Conservation (phyloP, 2,329 filamentous ascomycete species). For the Ophidiomyces ophidiicola region DNA sequence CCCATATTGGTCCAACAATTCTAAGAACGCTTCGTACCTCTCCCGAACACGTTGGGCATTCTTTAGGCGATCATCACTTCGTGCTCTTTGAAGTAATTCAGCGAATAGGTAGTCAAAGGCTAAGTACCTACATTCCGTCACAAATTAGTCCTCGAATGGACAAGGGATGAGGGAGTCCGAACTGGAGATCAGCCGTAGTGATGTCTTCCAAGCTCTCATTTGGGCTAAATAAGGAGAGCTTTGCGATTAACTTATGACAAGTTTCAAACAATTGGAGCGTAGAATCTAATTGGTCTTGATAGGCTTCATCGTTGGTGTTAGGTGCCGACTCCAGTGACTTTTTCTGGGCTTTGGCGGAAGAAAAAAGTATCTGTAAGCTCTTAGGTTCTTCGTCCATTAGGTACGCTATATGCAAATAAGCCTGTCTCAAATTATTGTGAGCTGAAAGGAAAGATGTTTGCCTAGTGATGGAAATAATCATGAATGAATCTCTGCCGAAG, state of each 20-base stretch:
- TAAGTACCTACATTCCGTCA: conserved; percentile 48
- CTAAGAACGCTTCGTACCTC: conserved; percentile 67
- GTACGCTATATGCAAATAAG: not conserved
- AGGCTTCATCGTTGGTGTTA: conserved; percentile 53
- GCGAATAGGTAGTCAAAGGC: conserved; percentile 66
- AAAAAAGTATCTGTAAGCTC: conserved; percentile 45
- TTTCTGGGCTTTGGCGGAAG: conserved; percentile 44
- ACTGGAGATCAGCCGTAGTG: conserved; percentile 71
- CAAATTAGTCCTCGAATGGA: conserved; percentile 7
- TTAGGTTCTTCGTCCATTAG: conserved; percentile 34
- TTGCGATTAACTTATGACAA: conserved; percentile 56
- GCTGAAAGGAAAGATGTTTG: too few relatives aligned
- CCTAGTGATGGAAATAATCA: too few relatives aligned
- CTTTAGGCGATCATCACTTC: conserved; percentile 51
- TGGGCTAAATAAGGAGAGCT: conserved; percentile 71
- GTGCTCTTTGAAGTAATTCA: conserved; percentile 57
- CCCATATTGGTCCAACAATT: conserved; percentile 64
- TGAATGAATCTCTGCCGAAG: too few relatives aligned
- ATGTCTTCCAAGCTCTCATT: conserved; percentile 87
- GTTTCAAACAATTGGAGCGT: conserved; percentile 61
- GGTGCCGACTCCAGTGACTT: conserved; percentile 45
- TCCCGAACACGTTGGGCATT: conserved; percentile 53
- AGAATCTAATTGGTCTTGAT: conserved; percentile 53
- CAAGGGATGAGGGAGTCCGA: conserved; percentile 15
- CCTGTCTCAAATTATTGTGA: too few relatives aligned